Evolutionary conservation across 495 filamentous ascomycete species (phyloP).

Genomic region (Lasiosphaeriaceae sp.): DNA sequence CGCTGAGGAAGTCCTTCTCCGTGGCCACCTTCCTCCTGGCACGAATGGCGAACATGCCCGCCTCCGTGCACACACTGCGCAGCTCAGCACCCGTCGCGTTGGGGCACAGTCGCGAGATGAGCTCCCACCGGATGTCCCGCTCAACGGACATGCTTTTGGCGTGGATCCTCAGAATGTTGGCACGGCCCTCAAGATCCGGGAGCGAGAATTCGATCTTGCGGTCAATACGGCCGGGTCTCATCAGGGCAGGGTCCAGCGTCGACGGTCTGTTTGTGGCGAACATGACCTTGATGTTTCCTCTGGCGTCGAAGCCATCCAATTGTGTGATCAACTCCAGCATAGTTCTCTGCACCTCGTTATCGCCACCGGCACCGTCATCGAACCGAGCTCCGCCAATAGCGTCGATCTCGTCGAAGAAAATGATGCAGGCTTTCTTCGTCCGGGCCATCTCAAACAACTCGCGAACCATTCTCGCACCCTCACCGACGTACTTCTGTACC

Average conservation of each 20-base stretch:
- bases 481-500: slow-evolving; percentile 98
- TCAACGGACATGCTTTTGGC: slow-evolving; percentile 99
- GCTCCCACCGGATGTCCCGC: slow-evolving; percentile 96
- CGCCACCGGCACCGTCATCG: slow-evolving; percentile 94
- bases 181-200: slow-evolving; percentile 91
- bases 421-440: slow-evolving; percentile 99
- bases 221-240: slow-evolving; percentile 97
- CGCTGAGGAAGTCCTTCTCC: slow-evolving; percentile 97
- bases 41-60: slow-evolving; percentile 97
- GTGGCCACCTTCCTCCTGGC: slow-evolving; percentile 96
- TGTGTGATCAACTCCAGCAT: slow-evolving; percentile 99
- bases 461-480: slow-evolving; percentile 95
- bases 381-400: slow-evolving; percentile 97
- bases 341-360: slow-evolving; percentile 98
- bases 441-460: slow-evolving; percentile 99
- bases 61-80: slow-evolving; percentile 95
- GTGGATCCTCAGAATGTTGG: slow-evolving; percentile 96
- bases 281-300: slow-evolving; percentile 99
- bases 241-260: slow-evolving; percentile 91
- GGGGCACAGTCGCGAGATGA: slow-evolving; percentile 93
- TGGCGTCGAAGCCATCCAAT: slow-evolving; percentile 92
- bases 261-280: slow-evolving; percentile 97
- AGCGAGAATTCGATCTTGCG: slow-evolving; percentile 98
- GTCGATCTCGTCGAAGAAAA: slow-evolving; percentile 99
- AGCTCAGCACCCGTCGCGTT: slow-evolving; percentile 96